phyloP scores from a whole-genome alignment of 345 rosid species.

The Kandelia obovata region DNA sequence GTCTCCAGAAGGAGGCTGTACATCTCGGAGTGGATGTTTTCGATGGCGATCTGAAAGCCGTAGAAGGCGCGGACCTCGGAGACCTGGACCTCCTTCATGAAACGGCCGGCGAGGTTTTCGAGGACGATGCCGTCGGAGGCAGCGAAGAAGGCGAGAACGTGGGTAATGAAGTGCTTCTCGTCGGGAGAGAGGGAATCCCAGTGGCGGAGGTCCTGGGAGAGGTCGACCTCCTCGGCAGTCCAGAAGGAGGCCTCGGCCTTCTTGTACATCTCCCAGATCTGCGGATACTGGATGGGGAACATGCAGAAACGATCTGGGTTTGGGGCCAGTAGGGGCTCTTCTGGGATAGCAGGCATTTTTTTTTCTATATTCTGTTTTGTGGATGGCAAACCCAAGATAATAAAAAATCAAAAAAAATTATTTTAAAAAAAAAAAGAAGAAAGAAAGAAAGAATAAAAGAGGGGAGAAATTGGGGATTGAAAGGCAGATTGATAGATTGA shows the following conservation, averaged over 20 bases:
- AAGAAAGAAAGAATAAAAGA: not conserved
- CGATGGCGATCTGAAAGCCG: conserved; percentile 95
- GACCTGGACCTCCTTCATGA: conserved; percentile 92
- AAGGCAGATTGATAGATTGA: too few species aligned
- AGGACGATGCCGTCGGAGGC: conserved; percentile 91
- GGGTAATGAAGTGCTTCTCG: conserved; percentile 80
- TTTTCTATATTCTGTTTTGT: not conserved
- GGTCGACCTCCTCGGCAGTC: conserved; percentile 98
- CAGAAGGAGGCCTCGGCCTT: conserved; percentile 96
- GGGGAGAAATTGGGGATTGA: not conserved
- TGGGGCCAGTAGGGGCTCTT: conserved; percentile 77
- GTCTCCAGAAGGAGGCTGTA: conserved; percentile 88
- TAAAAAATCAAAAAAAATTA: too few species aligned
- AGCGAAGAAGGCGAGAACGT: conserved; percentile 95
- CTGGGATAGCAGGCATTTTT: conserved; percentile 74
- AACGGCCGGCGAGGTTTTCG: conserved; percentile 78
- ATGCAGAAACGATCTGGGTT: conserved; percentile 84
- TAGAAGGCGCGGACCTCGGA: conserved; percentile 97
- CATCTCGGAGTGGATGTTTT: conserved; percentile 97
- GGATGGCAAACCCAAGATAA: too few species aligned
- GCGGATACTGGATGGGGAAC: conserved; percentile 88
- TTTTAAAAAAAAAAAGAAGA: not conserved
- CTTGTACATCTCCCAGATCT: conserved; percentile 98
- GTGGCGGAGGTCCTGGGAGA: conserved; percentile 68
- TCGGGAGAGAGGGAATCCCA: conserved; percentile 71